Conservation (phyloP, 2,329 filamentous ascomycete genomes). For the Trichoderma endophyticum region DNA sequence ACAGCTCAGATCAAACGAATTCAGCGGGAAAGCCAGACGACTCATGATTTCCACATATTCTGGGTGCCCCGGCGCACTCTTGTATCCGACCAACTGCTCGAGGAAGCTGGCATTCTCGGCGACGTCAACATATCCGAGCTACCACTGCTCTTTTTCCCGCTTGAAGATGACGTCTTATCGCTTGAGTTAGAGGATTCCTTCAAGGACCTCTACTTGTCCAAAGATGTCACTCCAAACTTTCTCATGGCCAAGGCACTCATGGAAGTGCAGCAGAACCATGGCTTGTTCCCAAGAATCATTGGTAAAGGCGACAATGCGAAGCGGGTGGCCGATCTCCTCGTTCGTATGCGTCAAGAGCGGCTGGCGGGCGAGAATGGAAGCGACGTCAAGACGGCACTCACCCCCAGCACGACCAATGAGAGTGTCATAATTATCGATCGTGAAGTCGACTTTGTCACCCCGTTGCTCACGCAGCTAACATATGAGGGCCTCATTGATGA, state of each 20-base stretch:
- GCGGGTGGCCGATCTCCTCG: conserved; percentile 78
- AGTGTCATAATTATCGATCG: conserved; percentile 93
- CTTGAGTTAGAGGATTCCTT: conserved; percentile 87
- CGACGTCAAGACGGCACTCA: conserved; percentile 64
- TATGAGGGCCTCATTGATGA: conserved; percentile 97
- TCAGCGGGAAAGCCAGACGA: conserved; percentile 80
- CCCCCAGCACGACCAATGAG: conserved; percentile 84
- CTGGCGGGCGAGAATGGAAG: conserved; percentile 72
- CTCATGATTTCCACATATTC: conserved; percentile 95
- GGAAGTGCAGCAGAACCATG: conserved; percentile 87
- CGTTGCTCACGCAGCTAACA: conserved; percentile 88
- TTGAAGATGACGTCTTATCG: conserved; percentile 88
- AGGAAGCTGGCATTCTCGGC: conserved; percentile 88
- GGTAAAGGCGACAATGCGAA: conserved; percentile 96
- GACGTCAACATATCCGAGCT: conserved; percentile 88
- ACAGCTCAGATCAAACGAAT: conserved; percentile 87
- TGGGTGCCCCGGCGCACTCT: conserved; percentile 92
- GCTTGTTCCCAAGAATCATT: conserved; percentile 88
- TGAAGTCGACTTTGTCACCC: conserved; percentile 89
- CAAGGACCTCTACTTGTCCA: conserved; percentile 80
- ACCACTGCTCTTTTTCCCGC: conserved; percentile 82
- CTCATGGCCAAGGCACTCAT: conserved; percentile 88
- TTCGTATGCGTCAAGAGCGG: conserved; percentile 88
- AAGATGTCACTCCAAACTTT: conserved; percentile 88
- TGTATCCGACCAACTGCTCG: conserved; percentile 85